Conservation (phyloP, 192 early-diverging fungal species). For the Dissophora globulifera region DNA sequence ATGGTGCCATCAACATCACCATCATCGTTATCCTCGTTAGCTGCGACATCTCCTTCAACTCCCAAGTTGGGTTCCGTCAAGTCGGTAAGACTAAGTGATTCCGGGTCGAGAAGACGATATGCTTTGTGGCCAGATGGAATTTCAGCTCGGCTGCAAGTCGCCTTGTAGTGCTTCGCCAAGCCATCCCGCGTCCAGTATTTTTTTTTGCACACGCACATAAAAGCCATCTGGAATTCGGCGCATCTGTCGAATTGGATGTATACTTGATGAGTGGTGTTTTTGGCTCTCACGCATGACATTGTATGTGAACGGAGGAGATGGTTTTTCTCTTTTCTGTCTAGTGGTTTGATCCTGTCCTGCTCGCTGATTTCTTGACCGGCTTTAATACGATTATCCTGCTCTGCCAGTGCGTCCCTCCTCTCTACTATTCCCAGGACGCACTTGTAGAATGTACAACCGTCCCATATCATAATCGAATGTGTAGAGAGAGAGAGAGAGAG, state of each 20-base stretch:
- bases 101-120: too few species aligned
- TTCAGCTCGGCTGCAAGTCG: too few species aligned
- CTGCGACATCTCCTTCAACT: too few species aligned
- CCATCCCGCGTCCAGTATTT: neutral
- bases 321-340: neutral
- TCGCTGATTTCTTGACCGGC: neutral
- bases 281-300: neutral
- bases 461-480: too few species aligned
- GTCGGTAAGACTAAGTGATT: too few species aligned
- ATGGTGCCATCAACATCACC: too few species aligned
- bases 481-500: too few species aligned
- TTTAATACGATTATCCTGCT: neutral
- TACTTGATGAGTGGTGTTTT: neutral
- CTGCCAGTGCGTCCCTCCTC: neutral
- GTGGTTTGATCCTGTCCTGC: neutral
- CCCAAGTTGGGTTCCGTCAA: too few species aligned
- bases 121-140: too few species aligned
- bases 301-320: neutral
- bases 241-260: neutral
- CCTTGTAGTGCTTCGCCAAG: neutral
- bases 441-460: constrained; percentile 1
- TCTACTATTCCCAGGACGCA: neutral
- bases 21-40: too few species aligned
- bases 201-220: constrained; percentile 2
- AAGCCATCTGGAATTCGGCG: neutral